These are phyloP conservation scores for Fusarium marasasianum DNA, from an alignment of 2,329 filamentous ascomycete genomes.

Conservation along the genomic window DNA sequence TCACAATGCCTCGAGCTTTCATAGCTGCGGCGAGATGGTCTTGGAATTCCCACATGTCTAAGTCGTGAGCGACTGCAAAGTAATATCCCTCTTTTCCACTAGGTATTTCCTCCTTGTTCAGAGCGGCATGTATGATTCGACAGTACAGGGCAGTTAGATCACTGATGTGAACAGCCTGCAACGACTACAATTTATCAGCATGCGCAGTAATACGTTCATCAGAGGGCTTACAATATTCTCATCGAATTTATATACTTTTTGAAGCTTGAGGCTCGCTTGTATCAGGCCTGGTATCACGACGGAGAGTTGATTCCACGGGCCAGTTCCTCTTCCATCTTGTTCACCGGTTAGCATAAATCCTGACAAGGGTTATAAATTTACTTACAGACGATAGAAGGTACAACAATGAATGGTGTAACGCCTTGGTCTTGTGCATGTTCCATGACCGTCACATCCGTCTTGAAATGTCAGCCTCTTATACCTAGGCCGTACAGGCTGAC, in stretches of 20 bases:
- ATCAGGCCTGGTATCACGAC: background rate
- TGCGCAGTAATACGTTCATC: fast-evolving
- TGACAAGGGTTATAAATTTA: fast-evolving
- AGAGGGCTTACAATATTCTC: background rate
- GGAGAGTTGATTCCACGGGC: background rate
- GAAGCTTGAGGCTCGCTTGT: background rate
- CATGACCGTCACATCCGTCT: background rate
- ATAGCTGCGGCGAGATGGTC: background rate
- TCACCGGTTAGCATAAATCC: fast-evolving
- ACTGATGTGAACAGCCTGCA: background rate
- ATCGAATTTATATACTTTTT: background rate
- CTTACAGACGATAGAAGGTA: background rate
- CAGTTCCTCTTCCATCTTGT: background rate
- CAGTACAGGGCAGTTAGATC: background rate
- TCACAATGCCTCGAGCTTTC: background rate
- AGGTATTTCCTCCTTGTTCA: background rate
- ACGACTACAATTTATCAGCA: background rate
- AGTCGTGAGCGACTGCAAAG: background rate
- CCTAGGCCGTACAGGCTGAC: fast-evolving
- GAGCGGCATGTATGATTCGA: background rate
- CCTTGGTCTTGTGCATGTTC: background rate
- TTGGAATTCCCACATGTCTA: background rate
- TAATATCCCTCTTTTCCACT: background rate
- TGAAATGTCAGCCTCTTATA: background rate
- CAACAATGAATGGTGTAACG: background rate